Base-by-base conservation (phyloP, 2,329 filamentous ascomycete genomes). In the Cyphellophora europaea region DNA sequence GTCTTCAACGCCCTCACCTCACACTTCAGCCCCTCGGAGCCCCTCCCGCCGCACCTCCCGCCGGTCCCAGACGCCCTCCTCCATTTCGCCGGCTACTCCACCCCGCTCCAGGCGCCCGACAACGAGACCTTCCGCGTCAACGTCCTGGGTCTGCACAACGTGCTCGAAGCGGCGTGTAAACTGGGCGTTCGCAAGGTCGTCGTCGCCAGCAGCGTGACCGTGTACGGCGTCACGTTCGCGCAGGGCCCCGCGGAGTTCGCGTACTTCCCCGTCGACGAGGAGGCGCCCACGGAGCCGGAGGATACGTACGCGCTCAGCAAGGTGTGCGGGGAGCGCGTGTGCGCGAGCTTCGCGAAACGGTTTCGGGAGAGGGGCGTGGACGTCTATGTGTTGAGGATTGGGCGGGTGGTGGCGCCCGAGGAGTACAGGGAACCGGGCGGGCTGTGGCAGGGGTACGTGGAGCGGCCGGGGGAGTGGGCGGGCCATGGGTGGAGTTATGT, bases 141-240 rank as follows among this genome's bases (percentile, higher is more conserved):
- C 46, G 63, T 69, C 0, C 56, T 62, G 1, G 61, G 66, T 5
- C 74, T 69, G 1, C 77, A 77, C 54, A 79, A 79, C 45, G 65
- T 79, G 17, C 65, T 79, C 42, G 75, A 79, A 53, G 73, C 73
- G 0, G 72, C 73, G 0, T 74, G 65, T 46, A 76, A 77, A 43
- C 57, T 79, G 0, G 71, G 72, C 8, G 69, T 79, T 11, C 66
- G 65, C 44, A 79, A 79, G 47, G 69, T 79, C 45, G 64, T 79
- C 48, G 65, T 77, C 29, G 74, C 75, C 1, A 69, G 63, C 36
- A 69, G 63, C 12, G 71, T 77, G 47, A 74, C 72, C 0, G 70
- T 68, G 0, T 79, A 79, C 47, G 74, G 73, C n/a, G 71, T 77
- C 1, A 72, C 41, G 67, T 44, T 79, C 43, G 66, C 69, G 0